These are phyloP conservation scores for Stropharia rugosoannulata DNA, from an alignment of 768 basidiomycete genomes.

Conservation along the genomic window DNA sequence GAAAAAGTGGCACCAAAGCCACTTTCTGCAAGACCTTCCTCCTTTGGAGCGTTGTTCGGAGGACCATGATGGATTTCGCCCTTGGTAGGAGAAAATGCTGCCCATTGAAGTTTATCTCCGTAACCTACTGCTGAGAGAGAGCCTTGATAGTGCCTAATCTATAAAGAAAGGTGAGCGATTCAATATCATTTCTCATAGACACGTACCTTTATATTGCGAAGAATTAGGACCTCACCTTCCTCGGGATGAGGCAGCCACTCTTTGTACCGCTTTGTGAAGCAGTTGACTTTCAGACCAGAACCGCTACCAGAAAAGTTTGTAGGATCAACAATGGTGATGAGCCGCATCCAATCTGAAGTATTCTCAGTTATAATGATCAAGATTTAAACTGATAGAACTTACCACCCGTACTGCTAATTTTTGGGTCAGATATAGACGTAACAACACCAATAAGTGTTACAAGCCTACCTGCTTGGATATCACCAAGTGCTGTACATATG, in stretches of 20 bases:
- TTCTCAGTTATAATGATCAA: background rate
- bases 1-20: slow-evolving; percentile 37
- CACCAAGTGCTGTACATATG: slow-evolving; percentile 15
- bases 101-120: slow-evolving; percentile 50
- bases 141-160: slow-evolving; percentile 35
- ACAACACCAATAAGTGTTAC: slow-evolving; percentile 13
- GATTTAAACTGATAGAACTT: background rate
- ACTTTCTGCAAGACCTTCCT: slow-evolving; percentile 31
- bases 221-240: slow-evolving; percentile 49
- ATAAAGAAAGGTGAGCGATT: background rate
- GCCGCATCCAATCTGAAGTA: slow-evolving; percentile 45
- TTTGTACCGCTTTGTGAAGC: slow-evolving; percentile 47
- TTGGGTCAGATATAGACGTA: slow-evolving; percentile 9
- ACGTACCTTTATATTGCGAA: slow-evolving; percentile 50
- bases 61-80: slow-evolving; percentile 38
- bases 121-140: slow-evolving; percentile 41
- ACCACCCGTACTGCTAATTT: slow-evolving; percentile 23
- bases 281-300: slow-evolving; percentile 38
- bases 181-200: background rate
- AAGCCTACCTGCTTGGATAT: slow-evolving; percentile 18
- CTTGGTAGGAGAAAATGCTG: slow-evolving; percentile 43
- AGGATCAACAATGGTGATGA: slow-evolving; percentile 51
- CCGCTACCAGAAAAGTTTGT: slow-evolving; percentile 36
- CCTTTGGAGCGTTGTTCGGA: slow-evolving; percentile 33
- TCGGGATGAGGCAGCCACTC: slow-evolving; percentile 52